Base-by-base conservation (phyloP, 2,329 filamentous ascomycete species). In the Apiospora koreana region DNA sequence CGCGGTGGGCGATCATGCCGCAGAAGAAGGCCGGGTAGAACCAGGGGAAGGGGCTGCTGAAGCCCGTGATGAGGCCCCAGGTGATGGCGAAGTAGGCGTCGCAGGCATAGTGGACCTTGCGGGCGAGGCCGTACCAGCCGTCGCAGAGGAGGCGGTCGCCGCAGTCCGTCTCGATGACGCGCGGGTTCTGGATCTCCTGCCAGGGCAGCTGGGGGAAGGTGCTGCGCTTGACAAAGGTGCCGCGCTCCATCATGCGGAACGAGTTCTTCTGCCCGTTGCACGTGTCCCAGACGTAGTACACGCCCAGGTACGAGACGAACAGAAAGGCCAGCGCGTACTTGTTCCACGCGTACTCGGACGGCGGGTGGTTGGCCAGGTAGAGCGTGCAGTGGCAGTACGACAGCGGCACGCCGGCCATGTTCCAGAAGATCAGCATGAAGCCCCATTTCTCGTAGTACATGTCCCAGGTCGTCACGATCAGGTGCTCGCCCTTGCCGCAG, bases 381-480 rank as follows among this genome's bases (percentile, higher is more conserved):
- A 97, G 90, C 66, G 93, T 95, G 87, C 93, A 96, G 86, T 97
- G 94, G 85, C 94, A 97, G 87, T 97, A 97, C 69, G 91, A 94
- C 68, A 97, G 87, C 18, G 94, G 94, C 35, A 97, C 94, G 75
- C 94, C 94, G 65, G 94, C 94, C 80, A 97, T 86, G 83, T 97
- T 97, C 94, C 94, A 97, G 89, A 97, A 97, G 81, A 97, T 97
- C 75, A 97, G 89, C 94, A 97, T 97, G 86, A 97, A 97, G 68
- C 94, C 94, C 89, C 93, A 95, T 84, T 97, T 97, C 86, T 97
- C 94, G 77, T 94, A 95, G 86, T 97, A 97, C 92, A 97, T 97
- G 78, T 97, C 94, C 92, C 94, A 97, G 67, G 94, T 96, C 10
- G 93, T 93, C 71, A 94, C 88, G 81, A 97, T 97, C 79, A 94